phyloP scores from a whole-genome alignment of 768 basidiomycete species.

The Lactarius indigo region DNA sequence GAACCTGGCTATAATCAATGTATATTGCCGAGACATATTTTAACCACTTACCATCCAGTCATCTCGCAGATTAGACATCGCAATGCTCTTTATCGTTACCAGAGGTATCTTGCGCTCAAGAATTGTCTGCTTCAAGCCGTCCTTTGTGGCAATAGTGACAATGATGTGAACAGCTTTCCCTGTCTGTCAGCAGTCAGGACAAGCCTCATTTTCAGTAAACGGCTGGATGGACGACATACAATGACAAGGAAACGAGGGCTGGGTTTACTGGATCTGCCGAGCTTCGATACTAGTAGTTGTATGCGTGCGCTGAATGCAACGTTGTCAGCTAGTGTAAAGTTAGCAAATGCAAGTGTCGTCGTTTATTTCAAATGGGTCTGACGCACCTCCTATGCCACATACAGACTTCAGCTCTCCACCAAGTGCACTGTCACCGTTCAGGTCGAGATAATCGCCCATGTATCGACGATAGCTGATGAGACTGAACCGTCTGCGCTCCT shows the following conservation, averaged over 20 bases:
- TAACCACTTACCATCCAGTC: conserved; percentile 80
- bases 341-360: conserved; percentile 1
- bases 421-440: conserved; percentile 76
- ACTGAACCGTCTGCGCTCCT: conserved; percentile 92
- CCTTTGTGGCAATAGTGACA: conserved; percentile 49
- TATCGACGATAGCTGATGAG: conserved; percentile 91
- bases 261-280: conserved; percentile 83
- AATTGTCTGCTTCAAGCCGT: conserved; percentile 53
- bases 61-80: conserved; percentile 85
- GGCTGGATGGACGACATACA: conserved; percentile 46
- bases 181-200: conserved; percentile 47
- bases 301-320: conserved; percentile 82
- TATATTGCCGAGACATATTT: neutral
- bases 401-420: conserved; percentile 71
- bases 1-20: conserved; percentile 44
- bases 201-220: neutral
- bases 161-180: conserved; percentile 82
- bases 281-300: conserved; percentile 81
- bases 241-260: conserved; percentile 88
- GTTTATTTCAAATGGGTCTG: neutral
- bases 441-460: conserved; percentile 92
- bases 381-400: conserved; percentile 71
- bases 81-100: conserved; percentile 80
- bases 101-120: conserved; percentile 89
- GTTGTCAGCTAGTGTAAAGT: conserved; percentile 52